These are phyloP conservation scores for Apiospora koreana DNA, from an alignment of 2,329 filamentous ascomycete genomes.

Conservation along the genomic window DNA sequence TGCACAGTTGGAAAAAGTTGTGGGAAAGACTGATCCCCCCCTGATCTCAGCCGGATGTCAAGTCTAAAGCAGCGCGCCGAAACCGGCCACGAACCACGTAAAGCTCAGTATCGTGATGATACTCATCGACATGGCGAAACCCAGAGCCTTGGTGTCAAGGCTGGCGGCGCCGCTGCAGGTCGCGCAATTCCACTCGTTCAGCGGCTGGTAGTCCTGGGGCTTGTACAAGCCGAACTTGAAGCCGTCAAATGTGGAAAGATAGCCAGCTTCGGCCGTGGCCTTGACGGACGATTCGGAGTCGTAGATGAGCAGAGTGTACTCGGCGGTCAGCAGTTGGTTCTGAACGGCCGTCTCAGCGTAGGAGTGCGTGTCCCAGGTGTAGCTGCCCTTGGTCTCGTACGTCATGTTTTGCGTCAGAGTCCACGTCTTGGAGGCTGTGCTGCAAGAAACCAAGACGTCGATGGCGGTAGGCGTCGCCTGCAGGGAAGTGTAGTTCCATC, in stretches of 20 bases:
- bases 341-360: constrained; percentile 48
- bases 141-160: constrained; percentile 48
- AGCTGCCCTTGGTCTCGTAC: constrained; percentile 50
- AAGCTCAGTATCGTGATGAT: constrained; percentile 60
- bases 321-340: constrained; percentile 50
- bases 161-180: constrained; percentile 57
- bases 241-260: constrained; percentile 48
- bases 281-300: constrained; percentile 55
- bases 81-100: constrained; percentile 63
- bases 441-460: constrained; percentile 60
- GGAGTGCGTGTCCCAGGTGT: constrained; percentile 58
- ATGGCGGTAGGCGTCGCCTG: constrained; percentile 59
- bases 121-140: constrained; percentile 55
- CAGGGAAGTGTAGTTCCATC: constrained; percentile 67
- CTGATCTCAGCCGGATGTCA: neutral
- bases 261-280: constrained; percentile 55
- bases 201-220: constrained; percentile 50
- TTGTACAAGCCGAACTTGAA: constrained; percentile 63
- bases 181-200: constrained; percentile 55
- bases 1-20: constrained; percentile 7
- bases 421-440: constrained; percentile 52
- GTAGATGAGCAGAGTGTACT: constrained; percentile 64
- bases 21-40: neutral
- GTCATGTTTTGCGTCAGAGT: constrained; percentile 67
- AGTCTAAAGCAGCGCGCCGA: constrained; percentile 37